Evolutionary conservation across 2,329 filamentous ascomycete species (phyloP).

Genomic region (Calonectria leucothoes): DNA sequence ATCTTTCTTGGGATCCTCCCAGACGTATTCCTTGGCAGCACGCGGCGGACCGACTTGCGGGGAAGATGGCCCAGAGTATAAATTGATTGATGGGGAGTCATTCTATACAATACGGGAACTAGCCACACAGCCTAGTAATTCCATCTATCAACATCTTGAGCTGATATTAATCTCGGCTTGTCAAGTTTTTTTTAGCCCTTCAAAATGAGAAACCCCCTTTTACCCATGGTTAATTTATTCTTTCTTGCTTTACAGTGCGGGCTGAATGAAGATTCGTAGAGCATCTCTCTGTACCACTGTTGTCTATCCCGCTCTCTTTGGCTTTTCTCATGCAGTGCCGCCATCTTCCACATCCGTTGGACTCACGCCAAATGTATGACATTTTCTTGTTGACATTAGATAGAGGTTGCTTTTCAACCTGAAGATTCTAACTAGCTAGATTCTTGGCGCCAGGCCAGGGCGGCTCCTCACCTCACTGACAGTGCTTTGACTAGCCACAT

Average conservation of each 20-base stretch:
- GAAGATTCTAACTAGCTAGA: background rate
- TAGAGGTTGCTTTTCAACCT: background rate
- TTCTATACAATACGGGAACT: background rate
- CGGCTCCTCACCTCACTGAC: background rate
- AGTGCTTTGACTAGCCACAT: background rate
- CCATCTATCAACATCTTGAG: background rate
- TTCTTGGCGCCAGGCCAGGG: background rate
- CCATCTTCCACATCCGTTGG: background rate
- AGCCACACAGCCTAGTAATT: background rate
- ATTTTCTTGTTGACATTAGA: background rate
- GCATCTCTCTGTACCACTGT: background rate
- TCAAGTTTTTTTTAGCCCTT: background rate
- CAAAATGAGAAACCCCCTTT: background rate
- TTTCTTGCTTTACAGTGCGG: background rate
- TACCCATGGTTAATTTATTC: background rate
- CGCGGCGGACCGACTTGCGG: slow-evolving; percentile 1
- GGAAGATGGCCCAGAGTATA: background rate
- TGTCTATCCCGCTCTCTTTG: background rate
- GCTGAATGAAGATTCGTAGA: background rate
- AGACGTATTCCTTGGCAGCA: background rate
- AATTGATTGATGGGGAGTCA: background rate
- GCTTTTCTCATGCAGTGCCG: background rate
- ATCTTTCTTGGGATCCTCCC: background rate
- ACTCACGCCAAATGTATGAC: background rate
- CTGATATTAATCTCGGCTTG: background rate